Evolutionary conservation across 1,284 basidiomycete genomes (phyloP), one percentile per base, ranked within the genome.

Genomic region (Pisolithus thermaeus): DNA sequence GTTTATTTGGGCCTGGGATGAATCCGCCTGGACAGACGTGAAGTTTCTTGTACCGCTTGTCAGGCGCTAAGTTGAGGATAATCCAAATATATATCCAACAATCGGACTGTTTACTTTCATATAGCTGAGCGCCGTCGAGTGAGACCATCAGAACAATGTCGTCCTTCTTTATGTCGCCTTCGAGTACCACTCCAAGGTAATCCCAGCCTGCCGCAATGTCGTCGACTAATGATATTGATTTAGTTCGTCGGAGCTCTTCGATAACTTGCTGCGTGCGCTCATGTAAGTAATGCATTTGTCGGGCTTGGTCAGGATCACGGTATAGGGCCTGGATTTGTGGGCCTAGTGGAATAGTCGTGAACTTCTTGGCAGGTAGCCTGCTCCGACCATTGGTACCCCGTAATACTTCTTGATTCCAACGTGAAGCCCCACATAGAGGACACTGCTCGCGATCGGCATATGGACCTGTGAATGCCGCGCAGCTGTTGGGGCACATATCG

Each of bases 261-360:
- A 53, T 20, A 22, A 58, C 50, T 12, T 52, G 45, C 23, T 46
- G 27, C 5, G 49, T 54, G 22, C 43, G 16, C 7, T 43, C 14
- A 18, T 52, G 22, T 37, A 57, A 28, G 49, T 55, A 68, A 11
- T 40, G 28, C 55, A 70, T 62, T 3, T 44, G 37, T 1, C 51
- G n/a, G 4, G 67, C 66, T 22, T 56, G 57, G 11, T 70, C 49
- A 0, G 52, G 50, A 35, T 50, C 52, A n/a, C 61, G 56, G 25
- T 52, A 66, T 2, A 66, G 51, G 0, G 68, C 70, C 47, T 73
- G 70, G 0, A 75, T 47, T 52, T 68, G 66, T 11, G 71, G 71
- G 0, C 69, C 72, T 30, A 73, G 44, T 0, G 67, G 69, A 22
- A 75, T 60, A 0, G 66, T 72, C 5, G 56, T 58, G 51, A 71